Conservation (phyloP, 2,329 filamentous ascomycete species). For the Triangularia setosa region DNA sequence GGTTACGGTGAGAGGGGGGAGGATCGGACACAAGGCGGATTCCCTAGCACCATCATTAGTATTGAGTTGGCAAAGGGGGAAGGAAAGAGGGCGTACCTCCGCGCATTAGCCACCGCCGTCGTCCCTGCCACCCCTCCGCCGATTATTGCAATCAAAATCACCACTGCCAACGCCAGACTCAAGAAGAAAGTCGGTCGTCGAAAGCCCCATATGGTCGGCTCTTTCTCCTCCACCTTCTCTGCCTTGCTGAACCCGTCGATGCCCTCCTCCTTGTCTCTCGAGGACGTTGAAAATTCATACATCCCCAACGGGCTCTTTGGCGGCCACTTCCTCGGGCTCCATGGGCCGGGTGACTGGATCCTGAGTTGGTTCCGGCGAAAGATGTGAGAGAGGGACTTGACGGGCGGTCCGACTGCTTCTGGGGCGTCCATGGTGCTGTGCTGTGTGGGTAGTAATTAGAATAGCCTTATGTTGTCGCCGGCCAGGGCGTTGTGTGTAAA, state of each 20-base stretch:
- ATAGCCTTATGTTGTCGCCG: not conserved
- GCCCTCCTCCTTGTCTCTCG: not conserved
- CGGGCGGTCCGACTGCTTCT: conserved; percentile 9
- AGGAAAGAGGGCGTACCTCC: not conserved
- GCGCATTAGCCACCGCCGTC: conserved; percentile 11
- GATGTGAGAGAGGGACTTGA: conserved; percentile 13
- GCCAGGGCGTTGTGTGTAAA: not conserved
- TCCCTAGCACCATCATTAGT: not conserved
- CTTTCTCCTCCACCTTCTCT: not conserved
- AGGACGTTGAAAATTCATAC: conserved; percentile 4
- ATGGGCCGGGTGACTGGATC: conserved; percentile 13
- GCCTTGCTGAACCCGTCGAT: not conserved
- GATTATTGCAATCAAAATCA: conserved; percentile 8
- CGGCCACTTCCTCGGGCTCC: conserved; percentile 4
- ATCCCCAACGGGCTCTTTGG: conserved; percentile 2
- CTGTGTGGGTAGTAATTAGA: not conserved
- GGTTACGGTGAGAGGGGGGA: conserved; percentile 4
- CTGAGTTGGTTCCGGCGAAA: conserved; percentile 9
- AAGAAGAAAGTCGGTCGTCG: conserved; percentile 12
- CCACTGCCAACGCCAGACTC: conserved; percentile 1
- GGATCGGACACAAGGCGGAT: not conserved
- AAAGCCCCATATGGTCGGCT: conserved; percentile 6
- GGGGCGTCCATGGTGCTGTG: conserved; percentile 2
- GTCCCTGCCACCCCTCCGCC: conserved; percentile 15
- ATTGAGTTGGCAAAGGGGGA: not conserved